Conservation (phyloP, 2,329 filamentous ascomycete genomes). For the Bertia moriformis region DNA sequence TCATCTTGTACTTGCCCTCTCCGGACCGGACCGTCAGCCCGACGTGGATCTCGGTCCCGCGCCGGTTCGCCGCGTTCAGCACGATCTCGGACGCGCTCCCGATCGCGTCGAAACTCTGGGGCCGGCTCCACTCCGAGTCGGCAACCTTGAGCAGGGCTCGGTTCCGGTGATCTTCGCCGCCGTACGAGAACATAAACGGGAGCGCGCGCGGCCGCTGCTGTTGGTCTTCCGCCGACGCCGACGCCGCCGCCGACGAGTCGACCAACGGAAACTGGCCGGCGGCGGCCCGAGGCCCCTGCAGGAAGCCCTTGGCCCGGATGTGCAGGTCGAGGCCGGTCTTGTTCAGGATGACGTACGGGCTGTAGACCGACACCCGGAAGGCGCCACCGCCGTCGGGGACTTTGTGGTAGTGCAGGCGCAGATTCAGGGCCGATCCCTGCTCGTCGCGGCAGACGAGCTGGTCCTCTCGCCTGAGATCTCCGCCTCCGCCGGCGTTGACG, state of each 20-base stretch:
- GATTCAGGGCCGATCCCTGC: constrained; percentile 61
- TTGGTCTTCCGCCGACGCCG: constrained; percentile 32
- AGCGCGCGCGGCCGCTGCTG: constrained; percentile 68
- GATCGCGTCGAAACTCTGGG: constrained; percentile 94
- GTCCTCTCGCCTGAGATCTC: constrained; percentile 77
- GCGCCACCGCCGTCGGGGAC: constrained; percentile 86
- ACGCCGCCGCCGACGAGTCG: constrained; percentile 26
- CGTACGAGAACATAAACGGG: constrained; percentile 93
- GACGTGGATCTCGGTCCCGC: constrained; percentile 70
- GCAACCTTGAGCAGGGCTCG: constrained; percentile 76
- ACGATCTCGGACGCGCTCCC: constrained; percentile 83
- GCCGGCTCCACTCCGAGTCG: constrained; percentile 89
- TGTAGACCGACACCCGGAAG: constrained; percentile 90
- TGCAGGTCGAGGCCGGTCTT: constrained; percentile 83
- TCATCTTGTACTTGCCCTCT: constrained; percentile 94
- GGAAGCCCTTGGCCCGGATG: constrained; percentile 75
- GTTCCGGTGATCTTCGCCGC: constrained; percentile 78
- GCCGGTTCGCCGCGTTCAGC: constrained; percentile 55
- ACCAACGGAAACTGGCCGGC: constrained; percentile 60
- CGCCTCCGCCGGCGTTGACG: constrained; percentile 76
- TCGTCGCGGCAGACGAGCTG: constrained; percentile 71
- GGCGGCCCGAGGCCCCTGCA: constrained; percentile 67
- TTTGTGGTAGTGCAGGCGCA: constrained; percentile 80
- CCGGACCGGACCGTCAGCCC: constrained; percentile 81
- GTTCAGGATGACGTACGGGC: constrained; percentile 87